These are phyloP conservation scores for Macrophomina phaseolina DNA, from an alignment of 2,329 filamentous ascomycete genomes.

Conservation along the genomic window DNA sequence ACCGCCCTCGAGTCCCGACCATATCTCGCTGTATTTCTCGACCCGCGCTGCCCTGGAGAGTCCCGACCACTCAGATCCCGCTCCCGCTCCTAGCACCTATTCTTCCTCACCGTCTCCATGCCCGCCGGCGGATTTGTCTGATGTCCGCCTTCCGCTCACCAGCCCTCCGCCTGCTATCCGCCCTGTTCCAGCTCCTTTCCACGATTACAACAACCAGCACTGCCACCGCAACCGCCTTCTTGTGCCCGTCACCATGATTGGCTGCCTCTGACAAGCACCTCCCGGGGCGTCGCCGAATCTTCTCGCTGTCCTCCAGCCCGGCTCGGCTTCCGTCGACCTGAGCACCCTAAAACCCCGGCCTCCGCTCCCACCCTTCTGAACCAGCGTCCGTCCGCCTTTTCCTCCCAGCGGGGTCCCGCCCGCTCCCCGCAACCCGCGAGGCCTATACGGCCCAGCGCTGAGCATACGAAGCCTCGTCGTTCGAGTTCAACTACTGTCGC, in stretches of 20 bases:
- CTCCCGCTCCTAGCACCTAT: conserved; percentile 4
- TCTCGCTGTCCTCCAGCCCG: not conserved
- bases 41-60: conserved; percentile 12
- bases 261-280: conserved; percentile 8
- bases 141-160: conserved; percentile 20
- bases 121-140: conserved; percentile 1
- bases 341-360: not conserved
- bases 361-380: not conserved
- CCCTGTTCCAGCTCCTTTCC: conserved; percentile 7
- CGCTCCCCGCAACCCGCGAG: conserved; percentile 1
- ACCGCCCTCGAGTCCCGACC: conserved; percentile 21
- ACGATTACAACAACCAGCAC: not conserved
- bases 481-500: not conserved
- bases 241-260: conserved; percentile 5
- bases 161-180: conserved; percentile 6
- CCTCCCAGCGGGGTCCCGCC: conserved; percentile 5
- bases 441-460: not conserved
- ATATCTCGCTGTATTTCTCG: conserved; percentile 1
- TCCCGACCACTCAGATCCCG: conserved; percentile 12
- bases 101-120: conserved; percentile 5
- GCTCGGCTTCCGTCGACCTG: not conserved
- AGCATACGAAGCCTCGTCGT: not conserved
- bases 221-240: not conserved
- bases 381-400: not conserved
- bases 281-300: conserved; percentile 3